Conservation (phyloP, 345 rosid species). For the Linum usitatissimum region DNA sequence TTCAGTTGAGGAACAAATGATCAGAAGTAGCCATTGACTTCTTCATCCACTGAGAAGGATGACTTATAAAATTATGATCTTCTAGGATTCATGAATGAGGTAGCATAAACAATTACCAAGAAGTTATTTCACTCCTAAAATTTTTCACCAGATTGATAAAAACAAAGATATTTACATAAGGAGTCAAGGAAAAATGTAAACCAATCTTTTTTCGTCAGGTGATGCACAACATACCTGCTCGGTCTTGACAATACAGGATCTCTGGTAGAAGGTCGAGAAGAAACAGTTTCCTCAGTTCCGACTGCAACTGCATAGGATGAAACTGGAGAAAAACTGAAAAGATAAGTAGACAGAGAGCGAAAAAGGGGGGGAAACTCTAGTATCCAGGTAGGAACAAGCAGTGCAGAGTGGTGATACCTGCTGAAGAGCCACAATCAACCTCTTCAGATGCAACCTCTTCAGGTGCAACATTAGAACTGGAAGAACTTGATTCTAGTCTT, state of each 20-base stretch:
- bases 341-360: slow-evolving; percentile 1
- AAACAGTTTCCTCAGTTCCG: slow-evolving; percentile 39
- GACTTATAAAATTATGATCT: no score
- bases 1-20: not conserved
- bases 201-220: not conserved
- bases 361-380: not conserved
- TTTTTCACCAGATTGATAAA: not conserved
- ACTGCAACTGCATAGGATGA: slow-evolving; percentile 32
- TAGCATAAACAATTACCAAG: no score
- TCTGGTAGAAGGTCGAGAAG: slow-evolving; percentile 37
- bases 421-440: slow-evolving; percentile 37
- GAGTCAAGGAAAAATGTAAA: not conserved
- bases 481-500: slow-evolving; percentile 58
- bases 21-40: no score
- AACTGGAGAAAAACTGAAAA: slow-evolving; percentile 29
- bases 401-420: slow-evolving; percentile 30
- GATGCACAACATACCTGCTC: slow-evolving; percentile 43
- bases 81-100: no score
- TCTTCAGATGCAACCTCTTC: slow-evolving; percentile 47
- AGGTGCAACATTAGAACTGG: slow-evolving; percentile 36
- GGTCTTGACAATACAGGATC: slow-evolving; percentile 33
- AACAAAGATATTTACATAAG: not conserved
- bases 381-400: slow-evolving; percentile 4
- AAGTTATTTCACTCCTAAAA: no score
- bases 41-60: no score